Conservation (phyloP, 2,329 filamentous ascomycete genomes). For the Alternaria sp. region DNA sequence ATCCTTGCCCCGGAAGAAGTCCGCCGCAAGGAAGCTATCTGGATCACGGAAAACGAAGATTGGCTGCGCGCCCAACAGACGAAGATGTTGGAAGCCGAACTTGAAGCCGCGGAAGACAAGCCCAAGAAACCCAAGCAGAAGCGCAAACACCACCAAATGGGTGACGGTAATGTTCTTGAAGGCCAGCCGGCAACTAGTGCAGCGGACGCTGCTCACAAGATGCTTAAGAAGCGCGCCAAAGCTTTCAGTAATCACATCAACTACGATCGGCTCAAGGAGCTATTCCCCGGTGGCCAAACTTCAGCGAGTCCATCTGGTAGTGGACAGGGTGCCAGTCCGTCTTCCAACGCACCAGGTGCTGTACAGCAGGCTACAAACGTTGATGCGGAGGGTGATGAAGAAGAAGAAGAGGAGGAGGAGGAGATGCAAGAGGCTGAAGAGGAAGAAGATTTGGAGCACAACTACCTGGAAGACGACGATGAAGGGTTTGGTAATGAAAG, state of each 20-base stretch:
- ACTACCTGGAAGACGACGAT: constrained; percentile 56
- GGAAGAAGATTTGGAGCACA: constrained; percentile 50
- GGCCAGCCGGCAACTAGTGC: constrained; percentile 55
- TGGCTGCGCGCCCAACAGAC: constrained; percentile 89
- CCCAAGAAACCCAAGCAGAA: constrained; percentile 60
- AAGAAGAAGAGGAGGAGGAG: constrained; percentile 28
- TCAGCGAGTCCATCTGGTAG: constrained; percentile 30
- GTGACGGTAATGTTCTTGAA: constrained; percentile 54
- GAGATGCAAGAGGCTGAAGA: constrained; percentile 51
- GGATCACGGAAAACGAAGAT: constrained; percentile 94
- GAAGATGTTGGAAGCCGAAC: constrained; percentile 78
- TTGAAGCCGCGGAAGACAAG: constrained; percentile 62
- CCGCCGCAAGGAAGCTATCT: constrained; percentile 86
- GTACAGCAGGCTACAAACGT: constrained; percentile 13
- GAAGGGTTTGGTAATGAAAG: constrained; percentile 54
- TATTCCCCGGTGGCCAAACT: constrained; percentile 45
- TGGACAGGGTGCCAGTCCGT: constrained; percentile 34
- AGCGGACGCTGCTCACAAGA: constrained; percentile 56
- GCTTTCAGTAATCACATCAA: constrained; percentile 57
- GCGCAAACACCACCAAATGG: constrained; percentile 50
- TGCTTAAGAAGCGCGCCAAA: constrained; percentile 57
- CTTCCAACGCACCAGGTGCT: constrained; percentile 17
- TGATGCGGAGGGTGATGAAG: constrained; percentile 31
- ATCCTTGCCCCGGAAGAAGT: constrained; percentile 77
- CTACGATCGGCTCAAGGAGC: constrained; percentile 56